phyloP scores from a whole-genome alignment of 768 basidiomycete species.

The Xanthoconium stramineum region DNA sequence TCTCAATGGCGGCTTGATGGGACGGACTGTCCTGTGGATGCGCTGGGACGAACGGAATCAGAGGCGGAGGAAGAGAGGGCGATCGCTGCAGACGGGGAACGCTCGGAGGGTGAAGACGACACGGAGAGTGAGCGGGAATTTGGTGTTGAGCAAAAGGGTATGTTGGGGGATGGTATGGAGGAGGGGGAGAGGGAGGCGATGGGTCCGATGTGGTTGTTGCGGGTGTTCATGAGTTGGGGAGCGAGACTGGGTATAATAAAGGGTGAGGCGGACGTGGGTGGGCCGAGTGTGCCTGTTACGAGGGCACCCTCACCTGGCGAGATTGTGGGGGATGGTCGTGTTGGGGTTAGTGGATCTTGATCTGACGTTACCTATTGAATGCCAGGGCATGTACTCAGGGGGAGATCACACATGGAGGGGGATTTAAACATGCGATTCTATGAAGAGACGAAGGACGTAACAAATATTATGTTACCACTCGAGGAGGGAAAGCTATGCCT shows the following conservation, averaged over 20 bases:
- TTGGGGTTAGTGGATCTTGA: constrained; percentile 14
- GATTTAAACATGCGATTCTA: constrained; percentile 6
- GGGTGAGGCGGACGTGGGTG: constrained; percentile 20
- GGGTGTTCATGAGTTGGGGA: constrained; percentile 77
- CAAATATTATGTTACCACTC: neutral
- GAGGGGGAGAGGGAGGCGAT: constrained; percentile 55
- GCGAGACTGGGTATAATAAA: constrained; percentile 52
- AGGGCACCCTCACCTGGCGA: constrained; percentile 18
- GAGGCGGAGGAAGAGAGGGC: constrained; percentile 70
- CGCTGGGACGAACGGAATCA: constrained; percentile 66
- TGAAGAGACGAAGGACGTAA: constrained; percentile 4
- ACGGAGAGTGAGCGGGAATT: constrained; percentile 31
- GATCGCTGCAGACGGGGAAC: constrained; percentile 30
- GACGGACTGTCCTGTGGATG: constrained; percentile 57
- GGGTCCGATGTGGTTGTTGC: constrained; percentile 73
- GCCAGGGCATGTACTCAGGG: neutral
- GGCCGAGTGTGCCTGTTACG: constrained; percentile 9
- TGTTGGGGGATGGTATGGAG: constrained; percentile 13
- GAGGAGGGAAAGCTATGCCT: constrained; percentile 12
- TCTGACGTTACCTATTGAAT: constrained; percentile 6
- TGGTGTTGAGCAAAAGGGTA: constrained; percentile 15
- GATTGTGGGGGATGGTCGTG: neutral
- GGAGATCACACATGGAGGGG: constrained; percentile 13
- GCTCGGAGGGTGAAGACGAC: constrained; percentile 26
- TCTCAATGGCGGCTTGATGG: constrained; percentile 70